Conservation (phyloP, 768 basidiomycete genomes). For the Agrocybe pediades region DNA sequence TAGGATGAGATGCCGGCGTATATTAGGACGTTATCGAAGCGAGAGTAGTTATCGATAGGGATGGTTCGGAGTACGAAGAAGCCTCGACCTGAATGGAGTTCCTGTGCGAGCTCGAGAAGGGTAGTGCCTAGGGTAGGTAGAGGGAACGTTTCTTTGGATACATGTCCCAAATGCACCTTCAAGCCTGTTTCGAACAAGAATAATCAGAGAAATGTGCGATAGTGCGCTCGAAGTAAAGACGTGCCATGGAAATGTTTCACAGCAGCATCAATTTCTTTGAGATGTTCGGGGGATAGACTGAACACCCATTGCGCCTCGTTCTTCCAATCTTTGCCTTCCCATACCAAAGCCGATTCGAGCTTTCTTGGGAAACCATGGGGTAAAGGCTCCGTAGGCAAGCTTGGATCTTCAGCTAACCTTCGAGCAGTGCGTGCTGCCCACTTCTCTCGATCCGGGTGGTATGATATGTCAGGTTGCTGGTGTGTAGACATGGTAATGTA, state of each 20-base stretch:
- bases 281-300: constrained; percentile 27
- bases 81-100: constrained; percentile 45
- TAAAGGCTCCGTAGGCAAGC: constrained; percentile 26
- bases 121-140: constrained; percentile 40
- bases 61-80: constrained; percentile 52
- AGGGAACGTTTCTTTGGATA: constrained; percentile 41
- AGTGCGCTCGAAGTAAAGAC: background rate
- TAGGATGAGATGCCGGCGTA: constrained; percentile 39
- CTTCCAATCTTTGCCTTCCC: constrained; percentile 45
- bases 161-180: constrained; percentile 26
- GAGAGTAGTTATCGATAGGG: constrained; percentile 42
- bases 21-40: constrained; percentile 40
- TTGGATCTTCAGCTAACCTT: constrained; percentile 34
- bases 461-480: constrained; percentile 38
- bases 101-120: constrained; percentile 36
- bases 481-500: background rate
- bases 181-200: constrained; percentile 17
- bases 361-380: constrained; percentile 38
- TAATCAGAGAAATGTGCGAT: background rate
- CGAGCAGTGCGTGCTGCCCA: constrained; percentile 38
- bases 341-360: constrained; percentile 37
- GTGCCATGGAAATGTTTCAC: constrained; percentile 33
- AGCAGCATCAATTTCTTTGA: constrained; percentile 39
- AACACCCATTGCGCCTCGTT: constrained; percentile 43
- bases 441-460: constrained; percentile 39